Evolutionary conservation across 441 rosid genomes (phyloP).

Genomic region (Populus tomentosa): DNA sequence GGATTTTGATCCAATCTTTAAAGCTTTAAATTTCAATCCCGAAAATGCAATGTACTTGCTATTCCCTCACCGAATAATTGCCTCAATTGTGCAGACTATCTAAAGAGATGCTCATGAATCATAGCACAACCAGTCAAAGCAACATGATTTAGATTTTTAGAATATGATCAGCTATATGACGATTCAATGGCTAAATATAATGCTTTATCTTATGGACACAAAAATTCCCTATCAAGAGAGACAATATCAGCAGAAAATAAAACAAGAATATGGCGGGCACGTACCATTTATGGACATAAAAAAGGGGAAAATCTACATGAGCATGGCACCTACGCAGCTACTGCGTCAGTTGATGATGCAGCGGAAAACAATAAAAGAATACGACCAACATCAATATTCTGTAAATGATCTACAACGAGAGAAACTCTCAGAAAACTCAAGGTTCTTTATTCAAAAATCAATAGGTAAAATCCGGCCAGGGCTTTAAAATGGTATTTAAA

Average conservation of each 20-base stretch:
- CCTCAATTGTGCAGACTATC: neutral
- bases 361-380: too few relatives aligned
- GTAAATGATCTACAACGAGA: too few relatives aligned
- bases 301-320: neutral
- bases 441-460: too few relatives aligned
- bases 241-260: neutral
- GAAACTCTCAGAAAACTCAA: too few relatives aligned
- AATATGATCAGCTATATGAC: constrained; percentile 11
- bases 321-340: constrained; percentile 33
- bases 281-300: neutral
- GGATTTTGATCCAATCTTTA: neutral
- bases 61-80: neutral
- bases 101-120: neutral
- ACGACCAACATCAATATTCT: too few relatives aligned
- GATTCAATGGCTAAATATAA: constrained; percentile 5
- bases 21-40: neutral
- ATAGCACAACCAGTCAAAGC: neutral
- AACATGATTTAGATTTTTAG: neutral
- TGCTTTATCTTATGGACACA: constrained; percentile 7
- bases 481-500: too few relatives aligned
- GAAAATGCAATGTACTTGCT: neutral
- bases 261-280: neutral
- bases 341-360: constrained; percentile 23
- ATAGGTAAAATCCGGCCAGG: too few relatives aligned
- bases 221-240: constrained; percentile 18